These are phyloP conservation scores for Stellera chamaejasme DNA, from an alignment of 345 rosid genomes.

Conservation along the genomic window DNA sequence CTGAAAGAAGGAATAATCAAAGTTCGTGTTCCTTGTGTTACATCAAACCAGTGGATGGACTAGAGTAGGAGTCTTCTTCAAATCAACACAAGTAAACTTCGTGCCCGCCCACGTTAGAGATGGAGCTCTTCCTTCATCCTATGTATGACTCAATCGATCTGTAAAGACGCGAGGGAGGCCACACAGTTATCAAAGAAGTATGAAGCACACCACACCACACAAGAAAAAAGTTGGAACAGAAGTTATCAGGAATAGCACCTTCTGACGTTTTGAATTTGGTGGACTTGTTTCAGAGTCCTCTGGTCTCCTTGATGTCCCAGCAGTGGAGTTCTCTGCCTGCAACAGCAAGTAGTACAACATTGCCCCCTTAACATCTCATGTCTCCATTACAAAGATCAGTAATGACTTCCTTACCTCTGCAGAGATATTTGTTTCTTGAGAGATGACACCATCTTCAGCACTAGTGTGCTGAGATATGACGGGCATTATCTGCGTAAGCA, in stretches of 20 bases:
- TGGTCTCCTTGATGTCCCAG: slow-evolving; percentile 20
- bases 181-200: no score
- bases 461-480: slow-evolving; percentile 30
- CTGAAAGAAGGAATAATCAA: no score
- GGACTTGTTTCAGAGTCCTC: slow-evolving; percentile 28
- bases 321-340: slow-evolving; percentile 38
- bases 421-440: slow-evolving; percentile 24
- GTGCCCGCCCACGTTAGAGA: no score
- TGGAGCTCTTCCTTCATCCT: no score
- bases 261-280: slow-evolving; percentile 52
- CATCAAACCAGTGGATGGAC: no score
- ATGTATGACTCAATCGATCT: no score
- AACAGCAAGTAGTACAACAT: slow-evolving; percentile 22
- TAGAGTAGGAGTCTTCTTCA: no score
- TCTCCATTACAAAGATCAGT: neutral
- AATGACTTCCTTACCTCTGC: slow-evolving; percentile 19
- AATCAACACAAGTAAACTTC: no score
- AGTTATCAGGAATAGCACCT: slow-evolving; percentile 22
- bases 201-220: neutral
- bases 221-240: neutral
- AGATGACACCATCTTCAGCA: slow-evolving; percentile 15
- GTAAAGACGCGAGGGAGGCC: no score
- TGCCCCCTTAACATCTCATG: slow-evolving; percentile 1
- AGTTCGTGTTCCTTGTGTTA: no score
- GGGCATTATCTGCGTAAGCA: slow-evolving; percentile 66